Percentiles rank a stretch among this genome's conserved stretches.
Conservation (phyloP, 2,329 filamentous ascomycete species). For the Hawksworthiomyces lignivorus region DNA sequence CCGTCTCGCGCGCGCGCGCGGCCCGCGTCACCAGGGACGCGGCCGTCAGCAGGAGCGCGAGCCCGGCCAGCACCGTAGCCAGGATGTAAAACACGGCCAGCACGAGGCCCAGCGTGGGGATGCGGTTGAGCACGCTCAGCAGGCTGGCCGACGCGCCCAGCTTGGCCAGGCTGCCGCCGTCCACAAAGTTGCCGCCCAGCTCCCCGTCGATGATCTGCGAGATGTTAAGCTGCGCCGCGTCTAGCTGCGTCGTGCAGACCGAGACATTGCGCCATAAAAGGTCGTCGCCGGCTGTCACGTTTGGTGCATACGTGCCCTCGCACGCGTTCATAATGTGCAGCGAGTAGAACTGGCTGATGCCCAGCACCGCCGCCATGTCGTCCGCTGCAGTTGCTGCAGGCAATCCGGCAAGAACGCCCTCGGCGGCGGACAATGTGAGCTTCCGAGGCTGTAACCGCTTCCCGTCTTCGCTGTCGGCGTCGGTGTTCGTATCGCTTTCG, state of each 20-base stretch:
- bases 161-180: constrained; percentile 36
- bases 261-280: constrained; percentile 20
- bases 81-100: constrained; percentile 43
- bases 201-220: constrained; percentile 38
- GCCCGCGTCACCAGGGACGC: constrained; percentile 22
- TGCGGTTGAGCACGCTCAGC: constrained; percentile 37
- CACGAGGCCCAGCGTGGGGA: constrained; percentile 41
- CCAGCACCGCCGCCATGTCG: constrained; percentile 20
- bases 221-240: constrained; percentile 29
- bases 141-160: constrained; percentile 38
- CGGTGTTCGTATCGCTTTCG: constrained; percentile 13
- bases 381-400: constrained; percentile 16
- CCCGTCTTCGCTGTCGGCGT: neutral
- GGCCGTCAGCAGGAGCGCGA: constrained; percentile 36
- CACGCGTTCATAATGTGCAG: constrained; percentile 24
- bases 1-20: constrained; percentile 13
- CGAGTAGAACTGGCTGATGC: constrained; percentile 27
- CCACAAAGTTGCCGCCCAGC: constrained; percentile 33
- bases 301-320: constrained; percentile 23
- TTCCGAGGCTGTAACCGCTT: constrained; percentile 7
- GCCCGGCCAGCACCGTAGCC: constrained; percentile 32
- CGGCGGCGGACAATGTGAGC: constrained; percentile 14
- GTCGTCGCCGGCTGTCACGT: constrained; percentile 17
- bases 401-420: constrained; percentile 16
- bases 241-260: constrained; percentile 19